Conservation (phyloP, 805 yeast genomes). For the Lipomyces orientalis region DNA sequence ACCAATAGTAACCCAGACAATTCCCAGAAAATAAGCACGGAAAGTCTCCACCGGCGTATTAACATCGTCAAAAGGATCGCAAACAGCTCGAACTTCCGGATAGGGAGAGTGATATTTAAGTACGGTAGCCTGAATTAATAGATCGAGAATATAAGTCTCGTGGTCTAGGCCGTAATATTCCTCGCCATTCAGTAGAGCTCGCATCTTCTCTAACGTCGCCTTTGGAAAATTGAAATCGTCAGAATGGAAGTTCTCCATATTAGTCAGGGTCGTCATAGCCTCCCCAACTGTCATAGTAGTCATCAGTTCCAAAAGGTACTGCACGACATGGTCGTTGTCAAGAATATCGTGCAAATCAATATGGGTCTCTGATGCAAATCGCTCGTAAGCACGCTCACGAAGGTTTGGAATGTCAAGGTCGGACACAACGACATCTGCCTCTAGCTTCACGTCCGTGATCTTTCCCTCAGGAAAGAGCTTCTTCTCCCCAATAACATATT, state of each 20-base stretch:
- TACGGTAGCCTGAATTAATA: conserved; percentile 13
- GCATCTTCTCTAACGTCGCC: background rate
- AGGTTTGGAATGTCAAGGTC: conserved; percentile 27
- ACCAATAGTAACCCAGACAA: conserved; percentile 61
- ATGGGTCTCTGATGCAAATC: conserved; percentile 17
- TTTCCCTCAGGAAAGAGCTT: background rate
- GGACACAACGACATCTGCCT: conserved; percentile 22
- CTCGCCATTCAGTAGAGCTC: conserved; percentile 6
- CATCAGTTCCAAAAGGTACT: conserved; percentile 52
- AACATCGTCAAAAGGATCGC: conserved; percentile 62
- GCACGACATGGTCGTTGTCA: conserved; percentile 23
- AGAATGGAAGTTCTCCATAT: background rate
- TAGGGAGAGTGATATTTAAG: conserved; percentile 50
- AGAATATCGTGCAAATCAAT: conserved; percentile 24
- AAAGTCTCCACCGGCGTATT: conserved; percentile 54
- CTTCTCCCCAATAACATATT: conserved; percentile 13
- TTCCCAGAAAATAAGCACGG: conserved; percentile 59
- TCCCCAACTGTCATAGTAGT: conserved; percentile 43
- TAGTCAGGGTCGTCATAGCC: conserved; percentile 42
- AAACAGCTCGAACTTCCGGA: conserved; percentile 73
- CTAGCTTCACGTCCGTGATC: conserved; percentile 15
- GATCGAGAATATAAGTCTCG: conserved; percentile 15
- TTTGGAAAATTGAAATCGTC: conserved; percentile 14
- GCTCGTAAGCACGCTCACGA: conserved; percentile 27
- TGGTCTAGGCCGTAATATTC: conserved; percentile 32